A percentile compares a stretch with the other conserved stretches of the same genome.
Evolutionary conservation across 2,329 filamentous ascomycete genomes (phyloP).

Genomic region (Remersonia thermophila): DNA sequence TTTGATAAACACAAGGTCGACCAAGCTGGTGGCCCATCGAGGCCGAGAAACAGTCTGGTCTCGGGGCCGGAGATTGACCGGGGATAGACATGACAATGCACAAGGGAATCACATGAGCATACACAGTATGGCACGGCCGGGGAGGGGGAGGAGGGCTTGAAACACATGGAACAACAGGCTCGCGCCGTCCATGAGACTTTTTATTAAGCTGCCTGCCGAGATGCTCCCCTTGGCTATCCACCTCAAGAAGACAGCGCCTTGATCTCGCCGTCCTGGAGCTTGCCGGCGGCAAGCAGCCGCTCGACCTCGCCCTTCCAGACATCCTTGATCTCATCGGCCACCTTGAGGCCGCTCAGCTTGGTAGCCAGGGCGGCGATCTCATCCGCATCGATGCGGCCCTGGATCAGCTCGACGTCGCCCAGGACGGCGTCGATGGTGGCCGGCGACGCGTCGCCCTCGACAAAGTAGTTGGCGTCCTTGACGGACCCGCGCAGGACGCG

Average conservation of each 20-base stretch:
- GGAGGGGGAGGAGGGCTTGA: too few relatives aligned
- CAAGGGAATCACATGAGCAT: too few relatives aligned
- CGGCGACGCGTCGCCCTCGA: slow-evolving; percentile 56
- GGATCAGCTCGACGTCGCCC: slow-evolving; percentile 73
- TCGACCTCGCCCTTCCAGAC: slow-evolving; percentile 70
- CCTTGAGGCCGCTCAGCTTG: slow-evolving; percentile 69
- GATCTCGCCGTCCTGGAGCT: slow-evolving; percentile 71
- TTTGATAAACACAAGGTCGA: too few relatives aligned
- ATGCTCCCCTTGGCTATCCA: too few relatives aligned
- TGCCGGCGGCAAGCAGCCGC: slow-evolving; percentile 67
- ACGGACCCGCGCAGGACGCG: slow-evolving; percentile 84
- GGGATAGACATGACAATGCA: too few relatives aligned
- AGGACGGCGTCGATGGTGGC: slow-evolving; percentile 72
- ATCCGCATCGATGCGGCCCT: slow-evolving; percentile 79
- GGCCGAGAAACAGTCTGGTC: too few relatives aligned
- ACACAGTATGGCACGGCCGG: too few relatives aligned
- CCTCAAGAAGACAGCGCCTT: slow-evolving; percentile 44
- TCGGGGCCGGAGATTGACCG: too few relatives aligned
- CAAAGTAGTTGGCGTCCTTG: slow-evolving; percentile 98
- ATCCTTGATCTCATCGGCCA: slow-evolving; percentile 71
- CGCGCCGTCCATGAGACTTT: too few relatives aligned
- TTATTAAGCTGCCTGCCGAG: too few relatives aligned
- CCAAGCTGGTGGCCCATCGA: too few relatives aligned
- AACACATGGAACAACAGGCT: too few relatives aligned
- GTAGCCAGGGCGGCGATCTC: slow-evolving; percentile 74